Evolutionary conservation across 106 monocot genomes (phyloP), one percentile per base, ranked within the genome.

Genomic region (Dendrobium nobile): DNA sequence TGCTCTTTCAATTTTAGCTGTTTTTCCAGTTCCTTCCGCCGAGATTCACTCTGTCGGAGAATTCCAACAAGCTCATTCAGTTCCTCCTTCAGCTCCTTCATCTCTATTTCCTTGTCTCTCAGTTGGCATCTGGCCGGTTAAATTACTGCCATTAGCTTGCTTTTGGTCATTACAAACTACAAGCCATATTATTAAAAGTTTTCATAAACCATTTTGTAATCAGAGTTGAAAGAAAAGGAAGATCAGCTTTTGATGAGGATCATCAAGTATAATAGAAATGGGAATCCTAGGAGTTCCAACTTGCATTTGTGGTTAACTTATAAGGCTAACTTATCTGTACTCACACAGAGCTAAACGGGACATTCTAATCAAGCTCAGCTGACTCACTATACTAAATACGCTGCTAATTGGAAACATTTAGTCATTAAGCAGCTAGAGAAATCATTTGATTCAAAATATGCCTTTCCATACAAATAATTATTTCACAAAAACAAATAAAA

Each of bases 31-130:
- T 97, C 94, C 80, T 86, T 92, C 81, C 97, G 94, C 13, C 85
- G 77, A 72, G 86, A 86, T 92, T 97, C 94, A 81, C 90, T 94
- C 47, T 86, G 94, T 56, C 87, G 88, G 24, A 97, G 88, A 75
- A 97, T 86, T 61, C 81, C 80, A 56, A 94, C 81, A 79, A 97
- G 92, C 79, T 94, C 94, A 67, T 85, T 92, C 77, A 97, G 26
- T 81, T 97, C 90, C 70, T 94, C 97, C 79, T 91, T 92, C 16
- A 91, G 40, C 85, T 97, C 97, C 79, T 92, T 89, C 33, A 87
- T 87, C 81, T 97, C 94, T 56, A 89, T 87, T 68, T 97, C 91
- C 74, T 84, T 94, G 75, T 94, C 97, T 72, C 84, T 82, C 55
- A 87, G 75, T 70, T 89, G 90, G 86, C 97, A 97, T 84, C 97